These are phyloP conservation scores for Eragrostis tef DNA, from an alignment of 202 grass and related monocot species.

Conservation along the genomic window DNA sequence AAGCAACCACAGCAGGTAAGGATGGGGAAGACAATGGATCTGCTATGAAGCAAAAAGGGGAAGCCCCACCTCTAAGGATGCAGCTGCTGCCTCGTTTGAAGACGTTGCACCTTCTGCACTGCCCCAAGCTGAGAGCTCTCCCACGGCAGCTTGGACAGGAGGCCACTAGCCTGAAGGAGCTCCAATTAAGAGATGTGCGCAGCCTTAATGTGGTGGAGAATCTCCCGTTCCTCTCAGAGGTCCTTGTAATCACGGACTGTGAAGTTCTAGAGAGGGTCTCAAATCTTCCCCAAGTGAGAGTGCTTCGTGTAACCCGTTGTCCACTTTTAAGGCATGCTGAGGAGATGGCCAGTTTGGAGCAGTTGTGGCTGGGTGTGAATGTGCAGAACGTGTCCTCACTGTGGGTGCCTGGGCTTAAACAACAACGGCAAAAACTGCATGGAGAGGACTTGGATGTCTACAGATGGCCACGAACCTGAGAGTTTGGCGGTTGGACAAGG, in stretches of 20 bases:
- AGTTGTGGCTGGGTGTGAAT: neutral
- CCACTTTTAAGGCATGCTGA: neutral
- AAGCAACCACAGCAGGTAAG: neutral
- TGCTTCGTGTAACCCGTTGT: neutral
- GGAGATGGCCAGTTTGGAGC: neutral
- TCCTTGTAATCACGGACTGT: no score
- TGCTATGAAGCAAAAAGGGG: neutral
- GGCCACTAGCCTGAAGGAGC: neutral
- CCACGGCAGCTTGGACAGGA: constrained; percentile 32
- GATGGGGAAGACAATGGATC: neutral
- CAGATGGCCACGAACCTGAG: neutral
- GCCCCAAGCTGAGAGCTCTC: constrained; percentile 44
- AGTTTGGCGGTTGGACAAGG: no score
- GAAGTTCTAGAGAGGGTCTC: constrained; percentile 15
- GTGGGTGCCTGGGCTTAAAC: neutral
- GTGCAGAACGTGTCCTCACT: neutral
- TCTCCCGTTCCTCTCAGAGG: neutral
- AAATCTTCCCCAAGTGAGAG: constrained; percentile 25
- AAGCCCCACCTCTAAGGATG: neutral
- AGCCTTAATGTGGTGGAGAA: constrained; percentile 37
- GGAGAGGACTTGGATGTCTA: neutral
- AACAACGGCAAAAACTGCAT: neutral
- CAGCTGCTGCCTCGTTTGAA: neutral
- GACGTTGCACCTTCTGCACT: neutral
- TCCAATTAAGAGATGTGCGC: neutral